Evolutionary conservation across 352 stramenopile genomes (phyloP), one percentile per base, ranked within the genome.

Genomic region (Nannochloropsis limnetica): DNA sequence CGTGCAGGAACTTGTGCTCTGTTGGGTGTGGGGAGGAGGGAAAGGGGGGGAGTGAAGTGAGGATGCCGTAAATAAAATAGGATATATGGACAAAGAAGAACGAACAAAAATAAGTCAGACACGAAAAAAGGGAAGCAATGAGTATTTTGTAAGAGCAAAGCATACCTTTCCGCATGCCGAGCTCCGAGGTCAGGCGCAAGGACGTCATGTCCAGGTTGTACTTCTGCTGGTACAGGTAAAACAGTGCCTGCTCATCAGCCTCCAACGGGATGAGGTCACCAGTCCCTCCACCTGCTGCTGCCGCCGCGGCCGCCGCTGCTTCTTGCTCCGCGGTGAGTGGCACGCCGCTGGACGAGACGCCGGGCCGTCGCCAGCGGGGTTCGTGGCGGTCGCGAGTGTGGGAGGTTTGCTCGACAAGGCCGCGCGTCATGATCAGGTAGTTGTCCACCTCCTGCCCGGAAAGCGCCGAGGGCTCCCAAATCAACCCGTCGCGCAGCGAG

Each of bases 1-100:
- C 61, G 25, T 74, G 61, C 3, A 74, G 61, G 20, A 74, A 74
- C 61, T 74, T 74, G 61, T 74, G 25, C 25, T 74, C 61, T 74
- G 61, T 74, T 25, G 25, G 61, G 61, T 25, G 61, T 74, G 61
- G 25, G 11, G 20, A 74, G n/a, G 61, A 74, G 61, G 11, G 20
- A 5, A 74, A 74, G n/a, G n/a, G 2, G 25, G 14, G 25, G 8
- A 20, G 61, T 23, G 61, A 49, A 14, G 2, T 49, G 4, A 49
- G 37, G 37, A n/a, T n/a, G n/a, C n/a, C n/a, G n/a, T n/a, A n/a
- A n/a, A n/a, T n/a, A 49, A 14, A 49, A 15, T 49, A 49, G 37
- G 4, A 49, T 49, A 49, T 49, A 14, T 49, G n/a, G n/a, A n/a
- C 0, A 67, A 67, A 67, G n/a, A 11, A 67, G n/a, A 11, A 67